phyloP scores from a whole-genome alignment of 2,329 filamentous ascomycete genomes.

The Aureobasidium mangrovei region DNA sequence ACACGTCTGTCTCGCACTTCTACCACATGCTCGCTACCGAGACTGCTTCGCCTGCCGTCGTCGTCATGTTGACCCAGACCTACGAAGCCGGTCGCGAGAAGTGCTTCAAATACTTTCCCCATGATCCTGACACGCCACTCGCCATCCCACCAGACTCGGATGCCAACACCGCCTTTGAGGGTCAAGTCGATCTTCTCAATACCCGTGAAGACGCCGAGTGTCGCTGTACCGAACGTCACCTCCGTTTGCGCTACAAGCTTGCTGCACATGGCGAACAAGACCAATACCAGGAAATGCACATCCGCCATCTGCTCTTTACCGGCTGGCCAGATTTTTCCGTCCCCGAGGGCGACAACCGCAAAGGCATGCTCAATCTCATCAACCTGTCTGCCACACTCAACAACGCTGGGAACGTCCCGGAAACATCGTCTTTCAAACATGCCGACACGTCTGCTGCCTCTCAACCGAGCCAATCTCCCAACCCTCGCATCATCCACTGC shows the following conservation, averaged over 20 bases:
- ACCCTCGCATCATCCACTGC: conserved; percentile 62
- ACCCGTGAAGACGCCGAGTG: conserved; percentile 47
- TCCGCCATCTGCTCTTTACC: conserved; percentile 80
- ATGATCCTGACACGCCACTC: conserved; percentile 28
- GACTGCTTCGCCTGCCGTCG: conserved; percentile 56
- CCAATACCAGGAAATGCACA: conserved; percentile 47
- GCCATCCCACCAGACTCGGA: conserved; percentile 21
- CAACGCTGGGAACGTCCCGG: conserved; percentile 30
- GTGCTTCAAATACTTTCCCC: conserved; percentile 81
- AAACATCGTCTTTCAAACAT: background rate
- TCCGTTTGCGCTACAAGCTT: conserved; percentile 40
- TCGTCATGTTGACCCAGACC: conserved; percentile 91
- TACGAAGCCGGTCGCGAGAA: conserved; percentile 71
- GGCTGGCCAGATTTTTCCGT: conserved; percentile 88
- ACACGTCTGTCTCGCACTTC: conserved; percentile 66
- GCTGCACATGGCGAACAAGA: conserved; percentile 29
- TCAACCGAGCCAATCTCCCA: conserved; percentile 28
- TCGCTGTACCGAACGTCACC: conserved; percentile 63
- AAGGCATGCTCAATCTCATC: conserved; percentile 61
- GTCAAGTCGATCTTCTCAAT: conserved; percentile 55
- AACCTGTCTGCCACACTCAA: conserved; percentile 53
- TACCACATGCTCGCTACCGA: conserved; percentile 96
- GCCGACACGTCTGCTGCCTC: background rate
- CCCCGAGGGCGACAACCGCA: conserved; percentile 58
- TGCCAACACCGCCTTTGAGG: conserved; percentile 45